These are phyloP conservation scores for Cladophialophora chaetospira DNA, from an alignment of 2,329 filamentous ascomycete species.

Conservation along the genomic window DNA sequence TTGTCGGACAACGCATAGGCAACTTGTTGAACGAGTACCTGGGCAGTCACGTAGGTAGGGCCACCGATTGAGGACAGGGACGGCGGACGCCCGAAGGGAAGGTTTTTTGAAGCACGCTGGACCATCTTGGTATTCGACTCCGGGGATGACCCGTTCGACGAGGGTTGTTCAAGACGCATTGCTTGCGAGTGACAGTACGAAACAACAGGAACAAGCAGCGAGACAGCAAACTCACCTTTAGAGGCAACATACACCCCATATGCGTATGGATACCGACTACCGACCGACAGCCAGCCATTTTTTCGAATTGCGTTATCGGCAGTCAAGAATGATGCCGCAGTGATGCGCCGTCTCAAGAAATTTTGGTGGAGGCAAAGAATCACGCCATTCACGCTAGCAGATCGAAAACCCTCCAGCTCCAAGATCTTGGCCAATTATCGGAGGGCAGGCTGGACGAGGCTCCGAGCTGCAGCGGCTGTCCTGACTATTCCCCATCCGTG, in stretches of 20 bases:
- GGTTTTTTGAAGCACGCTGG: conserved; percentile 29
- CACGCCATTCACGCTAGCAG: conserved; percentile 16
- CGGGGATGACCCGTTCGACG: conserved; percentile 35
- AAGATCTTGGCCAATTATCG: conserved; percentile 18
- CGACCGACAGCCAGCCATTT: conserved; percentile 13
- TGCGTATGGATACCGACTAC: conserved; percentile 13
- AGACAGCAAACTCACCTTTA: conserved; percentile 8
- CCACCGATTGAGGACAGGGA: conserved; percentile 68
- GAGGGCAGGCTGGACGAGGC: neutral
- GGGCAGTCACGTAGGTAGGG: conserved; percentile 88
- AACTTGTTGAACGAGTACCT: conserved; percentile 92
- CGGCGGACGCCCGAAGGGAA: conserved; percentile 57
- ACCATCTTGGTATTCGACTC: conserved; percentile 30
- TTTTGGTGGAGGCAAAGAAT: conserved; percentile 11
- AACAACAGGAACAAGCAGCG: conserved; percentile 5
- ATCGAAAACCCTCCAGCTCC: neutral
- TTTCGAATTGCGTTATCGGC: conserved; percentile 17
- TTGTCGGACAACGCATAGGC: conserved; percentile 95
- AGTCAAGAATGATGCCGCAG: conserved; percentile 2
- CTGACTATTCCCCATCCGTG: neutral
- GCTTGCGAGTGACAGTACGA: conserved; percentile 7
- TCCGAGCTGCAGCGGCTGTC: neutral
- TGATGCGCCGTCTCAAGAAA: conserved; percentile 14
- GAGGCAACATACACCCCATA: conserved; percentile 10
- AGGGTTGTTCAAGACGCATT: conserved; percentile 40